Conservation (phyloP, 2,329 filamentous ascomycete species). For the Aspergillus jensenii region DNA sequence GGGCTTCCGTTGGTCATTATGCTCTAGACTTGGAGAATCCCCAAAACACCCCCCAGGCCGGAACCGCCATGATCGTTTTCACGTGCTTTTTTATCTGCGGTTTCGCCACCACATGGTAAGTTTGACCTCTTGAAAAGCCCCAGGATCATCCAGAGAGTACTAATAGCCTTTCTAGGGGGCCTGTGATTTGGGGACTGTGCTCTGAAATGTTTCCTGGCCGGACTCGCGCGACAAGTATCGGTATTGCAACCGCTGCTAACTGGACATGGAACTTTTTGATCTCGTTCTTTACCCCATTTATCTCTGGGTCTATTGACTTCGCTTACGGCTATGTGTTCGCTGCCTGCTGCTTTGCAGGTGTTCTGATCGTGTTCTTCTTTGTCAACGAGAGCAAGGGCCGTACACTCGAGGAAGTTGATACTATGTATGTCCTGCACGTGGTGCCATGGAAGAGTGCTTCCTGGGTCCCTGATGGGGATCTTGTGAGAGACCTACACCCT, state of each 20-base stretch:
- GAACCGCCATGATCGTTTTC: conserved; percentile 69
- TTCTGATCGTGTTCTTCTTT: conserved; percentile 72
- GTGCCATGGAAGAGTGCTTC: conserved; percentile 62
- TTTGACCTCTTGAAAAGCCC: not conserved
- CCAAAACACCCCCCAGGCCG: conserved; percentile 48
- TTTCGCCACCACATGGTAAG: conserved; percentile 64
- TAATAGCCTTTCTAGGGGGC: not conserved
- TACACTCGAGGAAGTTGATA: conserved; percentile 76
- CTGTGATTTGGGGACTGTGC: too few species aligned
- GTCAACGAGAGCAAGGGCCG: conserved; percentile 72
- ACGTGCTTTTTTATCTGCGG: conserved; percentile 73
- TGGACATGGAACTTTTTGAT: conserved; percentile 77
- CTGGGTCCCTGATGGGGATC: conserved; percentile 43
- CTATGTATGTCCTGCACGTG: conserved; percentile 69
- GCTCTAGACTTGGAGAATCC: conserved; percentile 41
- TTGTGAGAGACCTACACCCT: conserved; percentile 29
- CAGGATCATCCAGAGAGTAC: too few species aligned
- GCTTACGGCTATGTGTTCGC: conserved; percentile 78
- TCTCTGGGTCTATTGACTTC: conserved; percentile 70
- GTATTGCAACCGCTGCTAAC: conserved; percentile 74
- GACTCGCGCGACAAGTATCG: too few species aligned
- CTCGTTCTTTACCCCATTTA: conserved; percentile 79
- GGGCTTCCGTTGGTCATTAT: conserved; percentile 58
- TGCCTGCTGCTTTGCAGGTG: conserved; percentile 66
- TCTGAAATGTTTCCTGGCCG: too few species aligned